These are phyloP conservation scores for Candida sp. DNA, from an alignment of 1,139 yeast species.

Conservation along the genomic window DNA sequence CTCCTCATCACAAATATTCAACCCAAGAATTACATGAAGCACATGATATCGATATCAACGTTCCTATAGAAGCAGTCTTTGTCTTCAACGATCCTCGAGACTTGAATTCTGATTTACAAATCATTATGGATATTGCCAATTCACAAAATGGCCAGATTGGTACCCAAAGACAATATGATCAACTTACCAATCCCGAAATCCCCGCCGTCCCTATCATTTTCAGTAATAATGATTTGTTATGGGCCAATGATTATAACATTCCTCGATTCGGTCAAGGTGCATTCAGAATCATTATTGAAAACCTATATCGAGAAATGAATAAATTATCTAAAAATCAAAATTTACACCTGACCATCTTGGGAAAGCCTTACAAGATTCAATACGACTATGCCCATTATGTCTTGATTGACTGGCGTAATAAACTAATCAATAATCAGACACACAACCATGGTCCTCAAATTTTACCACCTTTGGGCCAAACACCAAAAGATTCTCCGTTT, in stretches of 20 bases:
- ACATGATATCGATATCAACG: conserved; percentile 21
- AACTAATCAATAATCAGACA: conserved; percentile 16
- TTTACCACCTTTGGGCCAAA: conserved; percentile 34
- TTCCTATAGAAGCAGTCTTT: conserved; percentile 71
- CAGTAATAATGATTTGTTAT: conserved; percentile 82
- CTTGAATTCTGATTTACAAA: conserved; percentile 81
- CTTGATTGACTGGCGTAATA: conserved; percentile 55
- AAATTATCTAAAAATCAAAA: conserved; percentile 32
- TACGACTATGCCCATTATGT: conserved; percentile 83
- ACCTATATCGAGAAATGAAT: conserved; percentile 59
- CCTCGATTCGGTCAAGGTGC: conserved; percentile 96
- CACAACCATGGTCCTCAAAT: conserved; percentile 16
- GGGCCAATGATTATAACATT: conserved; percentile 81
- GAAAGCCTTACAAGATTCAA: conserved; percentile 80
- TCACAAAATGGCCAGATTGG: conserved; percentile 66
- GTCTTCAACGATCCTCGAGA: conserved; percentile 93
- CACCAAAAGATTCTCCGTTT: conserved; percentile 43
- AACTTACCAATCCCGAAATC: conserved; percentile 12
- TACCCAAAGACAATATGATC: conserved; percentile 40
- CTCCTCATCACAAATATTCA: conserved; percentile 69
- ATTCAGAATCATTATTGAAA: conserved; percentile 62
- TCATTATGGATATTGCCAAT: conserved; percentile 68
- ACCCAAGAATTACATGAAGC: conserved; percentile 39
- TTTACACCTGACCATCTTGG: conserved; percentile 62
- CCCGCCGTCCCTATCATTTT: conserved; percentile 82